phyloP scores from a whole-genome alignment of 495 filamentous ascomycete species.

The Opeltia flavorubescens region DNA sequence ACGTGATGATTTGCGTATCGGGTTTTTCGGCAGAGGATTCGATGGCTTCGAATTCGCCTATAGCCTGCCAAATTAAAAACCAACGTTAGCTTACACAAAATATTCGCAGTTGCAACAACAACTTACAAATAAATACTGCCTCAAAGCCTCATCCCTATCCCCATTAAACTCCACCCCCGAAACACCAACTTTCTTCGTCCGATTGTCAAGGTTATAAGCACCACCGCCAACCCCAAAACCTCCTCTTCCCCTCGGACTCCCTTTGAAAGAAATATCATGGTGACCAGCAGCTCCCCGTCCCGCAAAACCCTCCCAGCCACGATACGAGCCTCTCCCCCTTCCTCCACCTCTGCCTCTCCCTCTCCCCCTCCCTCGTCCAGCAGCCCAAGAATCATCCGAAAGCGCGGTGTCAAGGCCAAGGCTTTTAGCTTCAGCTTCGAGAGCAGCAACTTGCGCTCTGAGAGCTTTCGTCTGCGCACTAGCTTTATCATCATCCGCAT shows the following conservation, averaged over 20 bases:
- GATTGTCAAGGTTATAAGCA: slow-evolving; percentile 73
- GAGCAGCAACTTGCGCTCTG: slow-evolving; percentile 61
- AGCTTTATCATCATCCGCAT: slow-evolving; percentile 25
- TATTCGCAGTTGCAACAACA: background rate
- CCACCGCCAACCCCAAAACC: slow-evolving; percentile 35
- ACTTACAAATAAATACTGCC: slow-evolving; percentile 77
- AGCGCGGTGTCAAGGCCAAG: slow-evolving; percentile 56
- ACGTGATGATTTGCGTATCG: slow-evolving; percentile 53
- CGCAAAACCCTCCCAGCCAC: slow-evolving; percentile 27
- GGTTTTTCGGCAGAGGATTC: slow-evolving; percentile 44
- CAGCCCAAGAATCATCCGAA: slow-evolving; percentile 13
- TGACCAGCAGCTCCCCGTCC: slow-evolving; percentile 20
- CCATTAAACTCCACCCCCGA: slow-evolving; percentile 53
- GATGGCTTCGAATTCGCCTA: slow-evolving; percentile 71
- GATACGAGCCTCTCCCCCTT: slow-evolving; percentile 20
- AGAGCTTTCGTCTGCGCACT: slow-evolving; percentile 50
- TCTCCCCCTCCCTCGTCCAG: slow-evolving; percentile 15
- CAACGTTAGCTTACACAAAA: background rate
- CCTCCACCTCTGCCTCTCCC: slow-evolving; percentile 34
- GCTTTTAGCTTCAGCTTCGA: slow-evolving; percentile 74
- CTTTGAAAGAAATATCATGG: slow-evolving; percentile 23
- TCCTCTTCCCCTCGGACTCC: slow-evolving; percentile 34
- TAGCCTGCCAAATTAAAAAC: slow-evolving; percentile 37
- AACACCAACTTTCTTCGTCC: slow-evolving; percentile 64
- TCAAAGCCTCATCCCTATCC: slow-evolving; percentile 67